A percentile compares a stretch with the other conserved stretches of the same genome.
These are phyloP conservation scores for Penicillium sp. DNA, from an alignment of 2,329 filamentous ascomycete genomes.

Conservation along the genomic window DNA sequence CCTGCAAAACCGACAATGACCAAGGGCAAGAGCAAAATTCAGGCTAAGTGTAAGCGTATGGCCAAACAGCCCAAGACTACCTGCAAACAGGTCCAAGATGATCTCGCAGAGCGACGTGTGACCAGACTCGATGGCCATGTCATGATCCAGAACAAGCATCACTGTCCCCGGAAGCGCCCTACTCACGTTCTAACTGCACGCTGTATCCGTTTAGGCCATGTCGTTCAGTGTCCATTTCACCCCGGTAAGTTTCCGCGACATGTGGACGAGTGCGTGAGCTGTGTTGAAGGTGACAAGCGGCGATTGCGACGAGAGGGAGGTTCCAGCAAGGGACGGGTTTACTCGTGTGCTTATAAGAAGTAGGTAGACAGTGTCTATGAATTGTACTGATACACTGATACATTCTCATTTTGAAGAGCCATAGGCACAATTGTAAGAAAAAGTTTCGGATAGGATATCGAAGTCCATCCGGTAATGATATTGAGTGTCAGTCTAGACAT, in stretches of 20 bases:
- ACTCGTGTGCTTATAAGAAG: too few species aligned
- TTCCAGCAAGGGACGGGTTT: not conserved
- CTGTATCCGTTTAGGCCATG: not conserved
- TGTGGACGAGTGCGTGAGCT: not conserved
- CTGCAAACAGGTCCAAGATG: too few species aligned
- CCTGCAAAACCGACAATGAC: not conserved
- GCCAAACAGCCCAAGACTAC: not conserved
- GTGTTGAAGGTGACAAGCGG: not conserved
- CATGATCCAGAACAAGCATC: not conserved
- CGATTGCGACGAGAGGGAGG: not conserved
- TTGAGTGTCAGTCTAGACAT: slow-evolving; percentile 4
- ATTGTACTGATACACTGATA: not conserved
- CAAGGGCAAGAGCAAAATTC: not conserved
- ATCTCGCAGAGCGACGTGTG: too few species aligned
- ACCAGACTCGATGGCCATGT: not conserved
- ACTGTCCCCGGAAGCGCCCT: not conserved
- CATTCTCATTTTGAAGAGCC: not conserved
- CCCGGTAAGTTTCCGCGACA: not conserved
- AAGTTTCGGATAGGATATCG: slow-evolving; percentile 17
- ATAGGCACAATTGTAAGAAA: not conserved
- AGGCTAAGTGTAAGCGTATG: not conserved
- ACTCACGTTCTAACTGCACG: not conserved
- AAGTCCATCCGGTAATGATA: slow-evolving; percentile 19
- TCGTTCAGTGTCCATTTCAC: not conserved
- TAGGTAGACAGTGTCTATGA: too few species aligned